Evolutionary conservation across 805 yeast species (phyloP), one percentile per base, ranked within the genome.

Genomic region (Candida adriatica): DNA sequence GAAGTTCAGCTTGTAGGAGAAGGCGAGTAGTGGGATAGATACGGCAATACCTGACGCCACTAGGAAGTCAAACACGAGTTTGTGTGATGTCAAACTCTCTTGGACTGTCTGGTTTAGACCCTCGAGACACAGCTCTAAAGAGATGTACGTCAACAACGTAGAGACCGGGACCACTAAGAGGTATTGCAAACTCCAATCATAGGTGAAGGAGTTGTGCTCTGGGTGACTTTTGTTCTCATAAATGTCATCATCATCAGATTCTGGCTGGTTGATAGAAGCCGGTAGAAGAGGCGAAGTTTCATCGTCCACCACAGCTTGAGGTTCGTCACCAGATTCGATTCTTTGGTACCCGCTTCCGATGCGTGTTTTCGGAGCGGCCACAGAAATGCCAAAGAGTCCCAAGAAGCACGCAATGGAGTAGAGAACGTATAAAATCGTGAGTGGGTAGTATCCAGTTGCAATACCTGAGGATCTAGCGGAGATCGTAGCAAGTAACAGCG

Each of bases 141-240:
- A 78, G 22, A 67, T 56, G 34, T 71, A 68, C 44, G 73, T 68
- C n/a, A 77, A 48, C 21, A 79, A 48, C 20, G 70, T 65, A 3
- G 76, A 59, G 2, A 80, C 59, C 3, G 96, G 95, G 10, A 80
- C 84, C 13, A 79, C 51, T 2, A 77, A 39, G 19, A 83, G 42
- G 46, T 73, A 85, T 53, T 87, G 95, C 13, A 84, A 42, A 11
- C 79, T 66, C 95, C 96, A 87, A 46, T 81, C 94, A 49, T 80
- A 84, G 24, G 78, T 70, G 28, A 70, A 67, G 5, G 75, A 70
- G 30, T 47, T 40, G 20, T 42, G 45, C 14, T 38, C 39, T 7
- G 56, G 49, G 23, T 37, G 53, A n/a, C n/a, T n/a, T 7, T 32
- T 37, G 16, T 46, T 37, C 24, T 19, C 28, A 11, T 41, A 29